Conservation (phyloP, 768 basidiomycete genomes). For the Dioszegia hungarica region DNA sequence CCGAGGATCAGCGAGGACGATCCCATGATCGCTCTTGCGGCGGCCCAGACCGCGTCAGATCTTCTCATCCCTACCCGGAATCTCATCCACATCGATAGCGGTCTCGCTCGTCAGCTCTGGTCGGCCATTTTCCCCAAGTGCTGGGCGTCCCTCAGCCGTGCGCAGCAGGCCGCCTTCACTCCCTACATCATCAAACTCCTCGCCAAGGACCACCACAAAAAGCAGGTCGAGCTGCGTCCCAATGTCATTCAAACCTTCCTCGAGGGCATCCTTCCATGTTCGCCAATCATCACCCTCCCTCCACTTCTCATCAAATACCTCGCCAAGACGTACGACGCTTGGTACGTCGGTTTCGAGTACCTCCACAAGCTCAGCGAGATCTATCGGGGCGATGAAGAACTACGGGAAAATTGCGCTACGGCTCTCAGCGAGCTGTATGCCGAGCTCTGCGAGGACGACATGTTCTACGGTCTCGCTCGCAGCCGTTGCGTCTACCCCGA, state of each 20-base stretch:
- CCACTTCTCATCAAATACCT: slow-evolving; percentile 94
- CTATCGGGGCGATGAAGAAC: slow-evolving; percentile 67
- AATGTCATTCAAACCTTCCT: slow-evolving; percentile 91
- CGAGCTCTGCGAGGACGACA: slow-evolving; percentile 90
- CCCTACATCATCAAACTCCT: slow-evolving; percentile 84
- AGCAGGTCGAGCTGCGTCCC: slow-evolving; percentile 79
- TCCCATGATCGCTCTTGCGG: slow-evolving; percentile 15
- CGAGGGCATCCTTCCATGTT: slow-evolving; percentile 74
- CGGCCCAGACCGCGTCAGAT: slow-evolving; percentile 47
- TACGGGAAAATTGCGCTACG: slow-evolving; percentile 79
- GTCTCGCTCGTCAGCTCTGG: slow-evolving; percentile 78
- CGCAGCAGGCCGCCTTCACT: slow-evolving; percentile 83
- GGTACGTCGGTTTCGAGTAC: slow-evolving; percentile 84
- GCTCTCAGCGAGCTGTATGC: slow-evolving; percentile 93
- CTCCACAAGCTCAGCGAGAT: slow-evolving; percentile 73
- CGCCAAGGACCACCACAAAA: slow-evolving; percentile 87
- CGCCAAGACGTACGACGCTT: slow-evolving; percentile 92
- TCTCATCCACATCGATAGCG: slow-evolving; percentile 72
- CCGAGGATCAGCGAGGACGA: slow-evolving; percentile 21
- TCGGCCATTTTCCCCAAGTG: slow-evolving; percentile 75
- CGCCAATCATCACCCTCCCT: slow-evolving; percentile 79
- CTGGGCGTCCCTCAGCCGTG: slow-evolving; percentile 77
- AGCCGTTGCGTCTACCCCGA: slow-evolving; percentile 81
- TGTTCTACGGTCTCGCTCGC: slow-evolving; percentile 95
- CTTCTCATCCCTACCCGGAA: slow-evolving; percentile 74